Base-by-base conservation (phyloP, 129 eudicot genomes). In the Artemisia annua region DNA sequence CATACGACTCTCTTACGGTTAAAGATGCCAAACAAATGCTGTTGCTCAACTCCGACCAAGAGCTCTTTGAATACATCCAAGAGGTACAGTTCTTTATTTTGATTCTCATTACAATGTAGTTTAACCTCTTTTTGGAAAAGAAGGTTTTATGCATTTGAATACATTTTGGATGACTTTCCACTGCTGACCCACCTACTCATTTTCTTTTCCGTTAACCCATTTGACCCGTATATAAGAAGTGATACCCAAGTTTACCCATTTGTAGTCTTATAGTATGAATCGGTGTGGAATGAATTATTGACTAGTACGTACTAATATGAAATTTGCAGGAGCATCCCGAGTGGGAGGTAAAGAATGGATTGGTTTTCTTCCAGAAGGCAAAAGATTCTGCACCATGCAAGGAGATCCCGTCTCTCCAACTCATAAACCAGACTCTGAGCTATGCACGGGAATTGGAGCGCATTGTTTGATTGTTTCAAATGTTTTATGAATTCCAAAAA, bases 391-490 rank as follows among this genome's bases (percentile, higher is more conserved):
- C 83, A 1, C 86, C 93, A 7, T 93, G 92, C 88, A 93, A 93
- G 79, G 98, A 93, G 81, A 90, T 90, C 30, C 98, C 98, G 0
- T 93, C 98, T 66, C 79, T 90, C 63, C 95, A 85, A 48, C 91
- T 90, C 46, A 94, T 90, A 48, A 87, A 86, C 77, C 97, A 94
- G 82, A 90, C 98, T 6, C 96, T 94, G 54, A 88, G 92, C 30
- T 94, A 94, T 49, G 98, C 98, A 0, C 79, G 96, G 79, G 98
- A 94, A 69, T 81, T 94, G 61, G 98, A 94, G 83, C 88, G 98
- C 44, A 94, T 94, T 72, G 97, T 94, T 35, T 94, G 83, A 87
- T 71, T 22, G 1, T 43, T 16, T 20, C 54, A 39, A 16, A n/a
- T 3, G 20, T 59, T 67, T 28, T 15, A 48, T 30, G 4, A 48